These are phyloP conservation scores for Acmispon strigosus DNA, from an alignment of 306 rosid species.

Conservation along the genomic window DNA sequence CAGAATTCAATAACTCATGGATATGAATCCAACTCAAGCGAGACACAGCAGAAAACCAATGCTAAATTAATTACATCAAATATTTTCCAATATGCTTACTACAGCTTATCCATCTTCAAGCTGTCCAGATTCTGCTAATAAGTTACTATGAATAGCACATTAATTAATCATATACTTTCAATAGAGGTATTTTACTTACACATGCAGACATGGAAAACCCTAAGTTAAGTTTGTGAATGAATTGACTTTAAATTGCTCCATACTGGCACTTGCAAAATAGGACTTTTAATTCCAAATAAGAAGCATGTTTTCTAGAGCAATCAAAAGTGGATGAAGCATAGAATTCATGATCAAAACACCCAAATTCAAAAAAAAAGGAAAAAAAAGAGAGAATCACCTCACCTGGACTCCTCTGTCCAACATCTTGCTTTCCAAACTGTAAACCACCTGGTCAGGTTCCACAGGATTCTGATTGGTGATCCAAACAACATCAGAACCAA, in stretches of 20 bases:
- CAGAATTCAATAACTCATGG: constrained; percentile 12
- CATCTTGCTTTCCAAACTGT: constrained; percentile 77
- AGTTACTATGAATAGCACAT: not conserved
- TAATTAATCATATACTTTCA: not conserved
- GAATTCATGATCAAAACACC: not conserved
- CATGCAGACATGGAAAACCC: not conserved
- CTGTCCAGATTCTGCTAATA: not conserved
- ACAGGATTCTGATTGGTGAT: constrained; percentile 53
- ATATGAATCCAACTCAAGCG: not conserved
- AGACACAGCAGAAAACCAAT: not conserved
- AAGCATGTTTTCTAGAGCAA: no score
- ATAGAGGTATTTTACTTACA: not conserved
- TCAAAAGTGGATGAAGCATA: not conserved
- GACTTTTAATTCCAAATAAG: not conserved
- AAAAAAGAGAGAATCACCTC: constrained; percentile 29
- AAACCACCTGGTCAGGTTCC: constrained; percentile 45
- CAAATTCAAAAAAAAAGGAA: not conserved
- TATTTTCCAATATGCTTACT: not conserved
- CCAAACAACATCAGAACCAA: constrained; percentile 73
- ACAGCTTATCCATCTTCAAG: not conserved
- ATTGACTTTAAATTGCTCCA: not conserved
- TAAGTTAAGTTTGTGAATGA: not conserved
- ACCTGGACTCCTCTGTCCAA: constrained; percentile 81
- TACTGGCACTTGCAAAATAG: not conserved
- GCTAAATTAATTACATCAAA: not conserved